Evolutionary conservation across 2,329 filamentous ascomycete genomes (phyloP).

Genomic region (Zasmidium citrigriseum): DNA sequence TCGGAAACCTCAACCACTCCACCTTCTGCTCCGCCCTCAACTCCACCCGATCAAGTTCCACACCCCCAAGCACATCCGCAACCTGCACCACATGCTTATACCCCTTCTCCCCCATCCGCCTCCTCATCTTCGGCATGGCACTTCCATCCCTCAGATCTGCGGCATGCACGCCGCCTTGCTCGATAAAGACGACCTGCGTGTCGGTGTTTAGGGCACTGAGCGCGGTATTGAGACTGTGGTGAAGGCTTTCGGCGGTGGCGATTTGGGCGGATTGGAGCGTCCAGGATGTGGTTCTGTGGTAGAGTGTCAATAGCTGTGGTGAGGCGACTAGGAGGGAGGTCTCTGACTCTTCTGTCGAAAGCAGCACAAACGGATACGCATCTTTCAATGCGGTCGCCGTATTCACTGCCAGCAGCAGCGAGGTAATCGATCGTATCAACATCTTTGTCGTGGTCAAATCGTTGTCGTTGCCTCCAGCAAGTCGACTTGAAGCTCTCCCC

Average conservation of each 20-base stretch:
- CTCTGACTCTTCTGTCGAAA: conserved; percentile 79
- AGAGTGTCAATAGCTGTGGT: conserved; percentile 15
- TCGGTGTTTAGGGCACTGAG: conserved; percentile 45
- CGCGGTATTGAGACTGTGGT: conserved; percentile 39
- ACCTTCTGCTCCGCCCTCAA: conserved; percentile 40
- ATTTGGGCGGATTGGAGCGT: conserved; percentile 28
- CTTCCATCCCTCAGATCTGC: conserved; percentile 61
- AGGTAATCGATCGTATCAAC: conserved; percentile 23
- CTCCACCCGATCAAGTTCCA: conserved; percentile 47
- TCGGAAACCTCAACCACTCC: background rate
- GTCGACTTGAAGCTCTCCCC: background rate
- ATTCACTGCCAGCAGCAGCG: conserved; percentile 25
- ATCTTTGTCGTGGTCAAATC: background rate
- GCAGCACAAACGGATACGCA: conserved; percentile 71
- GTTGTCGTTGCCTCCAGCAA: conserved; percentile 5
- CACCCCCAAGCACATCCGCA: conserved; percentile 53
- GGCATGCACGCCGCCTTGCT: conserved; percentile 72
- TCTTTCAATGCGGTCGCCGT: conserved; percentile 63
- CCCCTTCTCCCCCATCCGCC: conserved; percentile 47
- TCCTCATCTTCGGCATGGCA: conserved; percentile 50
- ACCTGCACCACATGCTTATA: conserved; percentile 42
- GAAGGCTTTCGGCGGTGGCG: conserved; percentile 27
- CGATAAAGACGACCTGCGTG: conserved; percentile 69
- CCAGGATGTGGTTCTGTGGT: conserved; percentile 14
- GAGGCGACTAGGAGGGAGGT: conserved; percentile 19